Conservation (phyloP, 2,329 filamentous ascomycete species). For the Fusarium sp. region DNA sequence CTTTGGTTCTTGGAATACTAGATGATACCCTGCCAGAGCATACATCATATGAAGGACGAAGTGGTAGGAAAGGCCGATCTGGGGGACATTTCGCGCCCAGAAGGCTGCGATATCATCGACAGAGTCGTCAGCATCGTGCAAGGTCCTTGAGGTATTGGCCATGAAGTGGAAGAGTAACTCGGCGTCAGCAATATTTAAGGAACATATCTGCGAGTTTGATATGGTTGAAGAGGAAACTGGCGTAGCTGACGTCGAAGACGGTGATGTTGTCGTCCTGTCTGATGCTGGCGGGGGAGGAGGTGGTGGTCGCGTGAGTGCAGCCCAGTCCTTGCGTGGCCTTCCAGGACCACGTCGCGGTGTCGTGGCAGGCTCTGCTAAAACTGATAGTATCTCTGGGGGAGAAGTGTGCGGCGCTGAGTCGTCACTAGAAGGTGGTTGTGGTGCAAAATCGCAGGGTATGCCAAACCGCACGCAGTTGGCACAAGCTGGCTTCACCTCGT, state of each 20-base stretch:
- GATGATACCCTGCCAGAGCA: conserved; percentile 42
- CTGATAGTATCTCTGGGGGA: conserved; percentile 17
- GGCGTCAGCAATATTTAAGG: conserved; percentile 41
- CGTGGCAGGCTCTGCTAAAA: conserved; percentile 23
- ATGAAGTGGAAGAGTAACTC: conserved; percentile 45
- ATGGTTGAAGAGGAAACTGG: conserved; percentile 34
- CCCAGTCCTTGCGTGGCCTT: conserved; percentile 46
- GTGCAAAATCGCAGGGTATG: conserved; percentile 43
- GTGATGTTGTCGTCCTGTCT: conserved; percentile 38
- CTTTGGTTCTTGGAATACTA: conserved; percentile 34
- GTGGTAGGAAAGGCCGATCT: conserved; percentile 42
- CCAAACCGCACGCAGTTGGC: conserved; percentile 46
- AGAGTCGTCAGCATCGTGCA: conserved; percentile 31
- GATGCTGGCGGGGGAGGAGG: conserved; percentile 18
- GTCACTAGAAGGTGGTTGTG: conserved; percentile 27
- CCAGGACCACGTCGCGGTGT: conserved; percentile 42
- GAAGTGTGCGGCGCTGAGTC: conserved; percentile 29
- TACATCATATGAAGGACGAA: conserved; percentile 45
- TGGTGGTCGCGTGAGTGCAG: conserved; percentile 33
- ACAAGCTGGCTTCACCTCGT: conserved; percentile 46
- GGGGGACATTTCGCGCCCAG: conserved; percentile 43
- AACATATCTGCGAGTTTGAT: conserved; percentile 33
- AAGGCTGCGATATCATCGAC: conserved; percentile 36
- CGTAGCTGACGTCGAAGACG: conserved; percentile 34
- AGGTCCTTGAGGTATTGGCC: conserved; percentile 36